Evolutionary conservation across 148 eudicot genomes (phyloP).

Genomic region (Camellia sinensis): DNA sequence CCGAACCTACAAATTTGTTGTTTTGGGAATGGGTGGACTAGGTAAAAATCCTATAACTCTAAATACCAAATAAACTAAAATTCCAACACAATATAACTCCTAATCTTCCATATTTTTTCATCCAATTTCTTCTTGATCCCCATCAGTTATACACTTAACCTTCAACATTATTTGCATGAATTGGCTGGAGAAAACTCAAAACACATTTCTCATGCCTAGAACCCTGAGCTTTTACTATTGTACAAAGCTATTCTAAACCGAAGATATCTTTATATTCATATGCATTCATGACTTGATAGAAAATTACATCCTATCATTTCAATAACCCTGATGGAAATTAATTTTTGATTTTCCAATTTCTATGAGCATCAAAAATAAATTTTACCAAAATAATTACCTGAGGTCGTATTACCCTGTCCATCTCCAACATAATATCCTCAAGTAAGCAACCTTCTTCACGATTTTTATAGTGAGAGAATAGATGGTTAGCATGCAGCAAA

Average conservation of each 20-base stretch:
- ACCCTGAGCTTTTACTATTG: neutral
- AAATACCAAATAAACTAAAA: no score
- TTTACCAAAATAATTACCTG: conserved; percentile 46
- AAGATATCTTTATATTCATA: neutral
- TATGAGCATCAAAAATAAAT: neutral
- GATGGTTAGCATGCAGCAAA: conserved; percentile 78
- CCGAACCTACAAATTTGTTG: neutral
- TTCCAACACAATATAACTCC: no score
- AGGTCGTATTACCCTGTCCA: conserved; percentile 87
- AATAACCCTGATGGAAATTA: neutral
- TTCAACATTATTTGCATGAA: conserved; percentile 3
- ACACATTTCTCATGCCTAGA: neutral
- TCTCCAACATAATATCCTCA: conserved; percentile 93
- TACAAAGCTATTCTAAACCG: neutral
- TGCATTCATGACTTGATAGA: neutral
- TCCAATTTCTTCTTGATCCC: no score
- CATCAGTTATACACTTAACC: neutral
- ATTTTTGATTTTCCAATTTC: conserved; percentile 4
- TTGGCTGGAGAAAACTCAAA: conserved; percentile 1
- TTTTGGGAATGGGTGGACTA: neutral
- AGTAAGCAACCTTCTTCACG: conserved; percentile 60
- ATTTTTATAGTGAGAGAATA: conserved; percentile 69
- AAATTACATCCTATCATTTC: neutral
- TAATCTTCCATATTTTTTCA: no score
- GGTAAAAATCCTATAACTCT: neutral